Evolutionary conservation across 768 basidiomycete genomes (phyloP).

Genomic region (Ramaria rubella): DNA sequence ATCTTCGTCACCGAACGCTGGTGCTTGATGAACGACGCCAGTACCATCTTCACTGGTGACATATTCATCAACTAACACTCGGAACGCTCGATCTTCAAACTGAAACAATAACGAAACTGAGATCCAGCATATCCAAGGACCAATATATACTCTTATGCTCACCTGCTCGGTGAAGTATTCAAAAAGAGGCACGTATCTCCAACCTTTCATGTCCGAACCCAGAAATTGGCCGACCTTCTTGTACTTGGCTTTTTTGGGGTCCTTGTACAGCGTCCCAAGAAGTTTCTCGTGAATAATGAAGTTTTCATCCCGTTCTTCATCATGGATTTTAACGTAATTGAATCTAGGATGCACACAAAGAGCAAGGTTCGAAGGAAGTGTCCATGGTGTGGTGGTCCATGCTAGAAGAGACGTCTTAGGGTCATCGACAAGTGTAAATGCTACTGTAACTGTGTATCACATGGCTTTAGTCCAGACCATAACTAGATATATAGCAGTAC

Average conservation of each 20-base stretch:
- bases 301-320: conserved; percentile 76
- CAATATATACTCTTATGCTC: conserved; percentile 14
- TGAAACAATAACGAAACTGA: conserved; percentile 25
- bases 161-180: conserved; percentile 97
- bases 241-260: conserved; percentile 93
- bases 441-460: conserved; percentile 66
- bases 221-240: conserved; percentile 86
- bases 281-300: conserved; percentile 90
- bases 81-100: conserved; percentile 89
- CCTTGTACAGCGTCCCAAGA: conserved; percentile 86
- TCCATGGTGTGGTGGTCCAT: conserved; percentile 99
- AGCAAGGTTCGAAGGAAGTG: conserved; percentile 89
- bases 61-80: conserved; percentile 85
- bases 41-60: conserved; percentile 92
- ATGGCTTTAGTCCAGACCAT: not conserved
- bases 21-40: conserved; percentile 98
- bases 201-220: conserved; percentile 91
- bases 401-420: conserved; percentile 84
- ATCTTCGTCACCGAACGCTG: conserved; percentile 98
- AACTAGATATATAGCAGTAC: conserved; percentile 18
- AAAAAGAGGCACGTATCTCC: conserved; percentile 92
- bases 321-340: conserved; percentile 95
- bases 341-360: conserved; percentile 96
- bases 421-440: conserved; percentile 92
- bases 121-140: not conserved